Conservation (phyloP, 768 basidiomycete genomes). For the Leucocoprinus leucothites region DNA sequence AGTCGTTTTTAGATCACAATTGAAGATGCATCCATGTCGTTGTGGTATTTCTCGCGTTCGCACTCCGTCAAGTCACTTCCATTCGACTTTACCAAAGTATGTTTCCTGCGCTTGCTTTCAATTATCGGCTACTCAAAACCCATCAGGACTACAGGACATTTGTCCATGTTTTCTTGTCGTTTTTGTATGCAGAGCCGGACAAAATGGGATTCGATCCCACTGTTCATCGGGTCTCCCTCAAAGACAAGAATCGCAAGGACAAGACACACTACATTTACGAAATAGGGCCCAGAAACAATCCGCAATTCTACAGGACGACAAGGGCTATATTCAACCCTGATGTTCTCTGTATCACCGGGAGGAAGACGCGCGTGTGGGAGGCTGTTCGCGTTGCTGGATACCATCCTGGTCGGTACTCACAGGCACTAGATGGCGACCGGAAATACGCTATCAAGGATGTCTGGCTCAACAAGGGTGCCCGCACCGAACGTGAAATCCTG, state of each 20-base stretch:
- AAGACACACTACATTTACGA: neutral
- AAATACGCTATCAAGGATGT: conserved; percentile 17
- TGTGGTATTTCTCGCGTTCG: conserved; percentile 13
- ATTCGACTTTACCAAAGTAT: conserved; percentile 4
- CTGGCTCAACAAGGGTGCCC: conserved; percentile 16
- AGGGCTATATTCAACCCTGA: neutral
- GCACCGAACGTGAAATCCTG: neutral
- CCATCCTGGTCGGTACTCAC: neutral
- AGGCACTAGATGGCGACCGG: conserved; percentile 1
- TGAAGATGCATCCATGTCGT: conserved; percentile 1
- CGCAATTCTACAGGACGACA: neutral
- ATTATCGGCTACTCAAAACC: neutral
- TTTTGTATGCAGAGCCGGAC: conserved; percentile 2
- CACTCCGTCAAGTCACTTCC: conserved; percentile 4
- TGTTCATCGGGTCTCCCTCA: neutral
- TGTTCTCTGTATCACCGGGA: conserved; percentile 7
- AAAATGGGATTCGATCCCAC: conserved; percentile 10
- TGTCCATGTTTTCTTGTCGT: conserved; percentile 7
- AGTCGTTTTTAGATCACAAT: neutral
- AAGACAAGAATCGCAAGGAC: neutral
- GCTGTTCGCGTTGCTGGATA: conserved; percentile 4
- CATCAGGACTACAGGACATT: conserved; percentile 3
- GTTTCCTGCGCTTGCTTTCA: neutral
- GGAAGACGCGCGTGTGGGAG: conserved; percentile 15
- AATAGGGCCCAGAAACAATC: neutral